phyloP scores from a whole-genome alignment of 2,329 filamentous ascomycete genomes.

The Pestalotiopsis fici region DNA sequence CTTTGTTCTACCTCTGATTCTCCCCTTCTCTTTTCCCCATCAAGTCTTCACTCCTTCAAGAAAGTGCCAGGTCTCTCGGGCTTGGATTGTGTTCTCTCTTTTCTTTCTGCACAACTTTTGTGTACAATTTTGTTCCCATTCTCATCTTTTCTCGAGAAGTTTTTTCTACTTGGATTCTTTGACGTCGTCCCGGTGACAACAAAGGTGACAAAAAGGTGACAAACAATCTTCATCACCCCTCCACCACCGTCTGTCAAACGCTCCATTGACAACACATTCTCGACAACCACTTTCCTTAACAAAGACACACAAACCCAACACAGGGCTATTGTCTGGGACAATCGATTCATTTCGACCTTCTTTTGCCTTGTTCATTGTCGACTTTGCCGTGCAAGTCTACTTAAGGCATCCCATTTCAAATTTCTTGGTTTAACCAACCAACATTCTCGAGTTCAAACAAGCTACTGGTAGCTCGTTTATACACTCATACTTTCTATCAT shows the following conservation, averaged over 20 bases:
- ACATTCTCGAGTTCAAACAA: neutral
- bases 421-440: neutral
- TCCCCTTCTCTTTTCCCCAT: neutral
- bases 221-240: neutral
- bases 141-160: neutral
- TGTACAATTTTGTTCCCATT: neutral
- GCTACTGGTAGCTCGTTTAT: constrained; percentile 6
- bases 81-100: neutral
- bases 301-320: neutral
- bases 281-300: constrained; percentile 5
- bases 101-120: neutral
- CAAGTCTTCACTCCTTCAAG: neutral
- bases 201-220: neutral
- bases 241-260: neutral
- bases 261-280: neutral
- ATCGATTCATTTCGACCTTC: constrained; percentile 5
- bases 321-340: neutral
- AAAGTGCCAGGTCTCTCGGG: neutral
- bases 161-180: neutral
- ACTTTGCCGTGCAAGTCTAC: constrained; percentile 5
- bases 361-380: neutral
- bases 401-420: neutral
- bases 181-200: neutral
- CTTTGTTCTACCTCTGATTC: neutral
- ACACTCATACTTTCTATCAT: constrained; percentile 10